Base-by-base conservation (phyloP, 2,329 filamentous ascomycete species). In the Verticillium dahliae region DNA sequence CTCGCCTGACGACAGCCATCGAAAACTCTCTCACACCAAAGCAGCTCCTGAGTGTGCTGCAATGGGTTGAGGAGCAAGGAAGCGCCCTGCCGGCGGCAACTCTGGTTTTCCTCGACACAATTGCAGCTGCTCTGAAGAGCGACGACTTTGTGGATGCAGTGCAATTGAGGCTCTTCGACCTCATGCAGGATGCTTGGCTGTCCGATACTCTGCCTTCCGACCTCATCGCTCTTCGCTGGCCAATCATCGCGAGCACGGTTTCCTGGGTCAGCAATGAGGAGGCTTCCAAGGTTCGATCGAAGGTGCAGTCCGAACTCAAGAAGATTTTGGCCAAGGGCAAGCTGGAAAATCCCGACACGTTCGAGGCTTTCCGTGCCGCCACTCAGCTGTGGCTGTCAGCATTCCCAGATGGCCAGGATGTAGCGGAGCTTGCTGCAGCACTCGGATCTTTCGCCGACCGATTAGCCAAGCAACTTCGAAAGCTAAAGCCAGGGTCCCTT, bases 101-200 rank as follows among this genome's bases (percentile, higher is more conserved):
- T 5, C 76, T 78, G 27, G 68, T 81, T 5, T 75, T 83, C 31
- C 66, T 80, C 10, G 75, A 78, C 56, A 73, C 75, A 2, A 70
- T 84, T 38, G 74, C 76, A 0, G 69, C 74, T 27, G 79, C 79
- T 3, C 66, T 83, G 6, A 71, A 66, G 3, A 72, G 71, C 14
- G 77, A 81, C 56, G 71, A 76, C 1, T 78, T 76, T 22, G 69
- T 77, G 5, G 79, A 83, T 64, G 74, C 73, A 2, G 69, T 77
- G 1, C 76, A 75, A 6, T 71, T 69, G 27, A 72, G 71, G 57
- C 68, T 82, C 3, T 74, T 77, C 31, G 71, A 76, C 7, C 64
- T 76, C 4, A 67, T 74, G 1, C 71, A 65, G 15, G 65, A 69
- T 13, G 62, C 72, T 22, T 62, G 68, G 38, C 60, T 63, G 3